These are phyloP conservation scores for Trichoderma guizhouense DNA, from an alignment of 2,329 filamentous ascomycete species.

Conservation along the genomic window DNA sequence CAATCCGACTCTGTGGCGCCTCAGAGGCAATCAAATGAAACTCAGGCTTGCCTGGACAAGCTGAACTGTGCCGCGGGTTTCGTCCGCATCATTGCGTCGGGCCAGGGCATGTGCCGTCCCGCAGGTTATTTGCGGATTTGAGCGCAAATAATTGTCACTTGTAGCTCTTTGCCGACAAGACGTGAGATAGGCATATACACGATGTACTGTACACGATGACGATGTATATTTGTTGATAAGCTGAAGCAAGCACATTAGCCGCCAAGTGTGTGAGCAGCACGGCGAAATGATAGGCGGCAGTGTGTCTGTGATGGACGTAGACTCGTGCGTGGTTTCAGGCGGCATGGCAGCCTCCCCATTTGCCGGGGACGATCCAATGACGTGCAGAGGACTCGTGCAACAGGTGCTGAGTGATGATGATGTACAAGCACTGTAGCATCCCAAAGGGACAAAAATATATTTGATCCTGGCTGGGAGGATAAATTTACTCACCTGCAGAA, in stretches of 20 bases:
- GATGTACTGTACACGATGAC: neutral
- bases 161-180: neutral
- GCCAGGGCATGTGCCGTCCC: neutral
- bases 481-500: neutral
- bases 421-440: neutral
- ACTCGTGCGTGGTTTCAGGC: neutral
- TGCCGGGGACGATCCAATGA: conserved; percentile 1
- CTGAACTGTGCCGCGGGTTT: neutral
- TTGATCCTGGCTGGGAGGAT: neutral
- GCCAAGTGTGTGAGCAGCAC: neutral
- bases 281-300: neutral
- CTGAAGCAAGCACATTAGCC: neutral
- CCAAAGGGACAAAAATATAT: neutral
- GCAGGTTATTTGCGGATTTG: neutral
- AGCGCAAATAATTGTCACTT: neutral
- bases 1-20: neutral
- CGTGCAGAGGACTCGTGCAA: neutral
- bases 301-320: neutral
- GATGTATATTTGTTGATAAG: neutral
- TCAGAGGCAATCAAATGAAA: neutral
- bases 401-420: neutral
- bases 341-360: neutral
- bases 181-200: neutral
- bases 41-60: neutral
- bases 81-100: neutral